These are phyloP conservation scores for Penicillium antarcticum DNA, from an alignment of 495 filamentous ascomycete species.

Conservation along the genomic window DNA sequence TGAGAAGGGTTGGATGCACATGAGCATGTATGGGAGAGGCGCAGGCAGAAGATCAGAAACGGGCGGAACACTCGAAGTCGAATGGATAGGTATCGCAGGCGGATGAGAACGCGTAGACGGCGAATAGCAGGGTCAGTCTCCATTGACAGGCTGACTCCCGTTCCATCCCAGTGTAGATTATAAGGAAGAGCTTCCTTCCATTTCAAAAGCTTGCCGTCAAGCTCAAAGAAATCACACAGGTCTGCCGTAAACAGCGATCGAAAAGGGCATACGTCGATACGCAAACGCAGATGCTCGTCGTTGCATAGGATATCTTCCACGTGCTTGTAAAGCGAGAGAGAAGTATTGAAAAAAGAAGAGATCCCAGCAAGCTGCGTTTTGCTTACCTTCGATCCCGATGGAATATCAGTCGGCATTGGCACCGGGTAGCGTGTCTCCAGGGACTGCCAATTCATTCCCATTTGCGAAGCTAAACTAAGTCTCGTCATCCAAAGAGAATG, in stretches of 20 bases:
- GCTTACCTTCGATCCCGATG: not conserved
- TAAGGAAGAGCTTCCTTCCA: not conserved
- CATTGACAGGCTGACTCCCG: not conserved
- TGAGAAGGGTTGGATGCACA: conserved; percentile 4
- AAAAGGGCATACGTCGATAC: not conserved
- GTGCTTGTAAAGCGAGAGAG: not conserved
- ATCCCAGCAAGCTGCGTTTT: not conserved
- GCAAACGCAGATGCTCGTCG: not conserved
- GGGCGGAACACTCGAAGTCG: conserved; percentile 18
- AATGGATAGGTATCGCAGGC: conserved; percentile 13
- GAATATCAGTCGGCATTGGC: not conserved
- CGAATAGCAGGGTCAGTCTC: conserved; percentile 2
- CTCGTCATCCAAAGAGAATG: conserved; percentile 13
- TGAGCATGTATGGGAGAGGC: conserved; percentile 6
- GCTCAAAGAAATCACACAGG: not conserved
- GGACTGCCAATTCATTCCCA: conserved; percentile 8
- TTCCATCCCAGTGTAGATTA: not conserved
- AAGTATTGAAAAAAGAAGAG: not conserved
- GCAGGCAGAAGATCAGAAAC: conserved; percentile 5
- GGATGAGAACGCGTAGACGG: conserved; percentile 10
- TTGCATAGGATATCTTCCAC: not conserved
- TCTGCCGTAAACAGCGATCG: not conserved
- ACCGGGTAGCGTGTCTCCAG: conserved; percentile 3
- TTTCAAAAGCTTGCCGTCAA: not conserved
- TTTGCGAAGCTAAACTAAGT: conserved; percentile 8